Base-by-base conservation (phyloP, 345 rosid genomes). In the Heritiera fomes region DNA sequence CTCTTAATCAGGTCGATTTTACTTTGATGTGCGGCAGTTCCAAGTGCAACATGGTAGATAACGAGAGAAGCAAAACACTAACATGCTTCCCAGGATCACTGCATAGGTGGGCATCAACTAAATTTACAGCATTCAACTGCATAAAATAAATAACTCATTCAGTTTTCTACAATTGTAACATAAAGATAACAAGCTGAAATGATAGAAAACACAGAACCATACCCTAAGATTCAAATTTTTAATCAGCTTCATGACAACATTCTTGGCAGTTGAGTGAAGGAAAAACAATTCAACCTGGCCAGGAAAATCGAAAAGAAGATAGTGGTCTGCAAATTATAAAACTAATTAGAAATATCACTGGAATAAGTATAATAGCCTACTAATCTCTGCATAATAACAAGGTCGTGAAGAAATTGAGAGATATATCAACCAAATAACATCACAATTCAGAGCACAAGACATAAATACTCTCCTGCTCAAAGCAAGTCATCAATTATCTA, bases 281-380 rank as follows among this genome's bases (percentile, higher is more conserved):
- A 91, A 94, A 84, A 89, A 97, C 38, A 94, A 77, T 82, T 92
- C 99, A 80, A 96, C 98, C 86, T 91, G 98, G 75, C 98, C 98
- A 76, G 99, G 98, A 82, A 96, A 94, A 87, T 94, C 98, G 82
- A 97, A 94, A 75, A 93, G 94, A 80, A 94, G 86, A 86, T 94
- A 93, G 85, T 94, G 97, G 79, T 94, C 99, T 94, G 96, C 88
- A 89, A 80, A 77, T 59, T 79, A 74, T 56, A 30, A 46, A 83
- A 63, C 10, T 7, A 30, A 14, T 79, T 79, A 85, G 66, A 76
- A 63, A 47, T 62, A 62, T 49, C 59, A 13, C 23, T 17, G 52
- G 5, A 38, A 80, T 46, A 7, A 55, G 53, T 41, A 73, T 28
- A 40, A 50, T 32, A 73, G 32, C n/a, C 71, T 50, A 32, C 63